phyloP scores from a whole-genome alignment of 257 asterid species.

The Nicotiana sylvestris region DNA sequence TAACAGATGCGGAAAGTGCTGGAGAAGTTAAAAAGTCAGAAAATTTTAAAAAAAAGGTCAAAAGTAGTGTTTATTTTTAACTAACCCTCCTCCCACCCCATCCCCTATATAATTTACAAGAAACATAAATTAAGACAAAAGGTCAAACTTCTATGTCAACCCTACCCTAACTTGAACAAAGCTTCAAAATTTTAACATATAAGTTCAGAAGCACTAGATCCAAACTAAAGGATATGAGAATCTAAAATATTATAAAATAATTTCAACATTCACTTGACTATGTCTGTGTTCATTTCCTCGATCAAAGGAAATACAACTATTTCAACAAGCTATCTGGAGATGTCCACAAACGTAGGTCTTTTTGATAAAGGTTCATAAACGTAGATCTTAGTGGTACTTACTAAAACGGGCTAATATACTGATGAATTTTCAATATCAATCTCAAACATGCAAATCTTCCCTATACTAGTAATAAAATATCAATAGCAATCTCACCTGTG shows the following conservation, averaged over 20 bases:
- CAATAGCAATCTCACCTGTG: constrained; percentile 59
- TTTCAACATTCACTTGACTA: background rate
- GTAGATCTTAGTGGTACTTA: background rate
- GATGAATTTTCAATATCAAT: constrained; percentile 1
- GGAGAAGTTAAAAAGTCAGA: background rate
- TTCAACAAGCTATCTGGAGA: background rate
- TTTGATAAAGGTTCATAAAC: background rate
- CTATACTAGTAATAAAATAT: background rate
- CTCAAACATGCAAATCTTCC: background rate
- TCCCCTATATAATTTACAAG: background rate
- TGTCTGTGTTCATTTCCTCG: background rate
- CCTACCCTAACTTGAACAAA: background rate
- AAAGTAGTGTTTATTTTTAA: background rate
- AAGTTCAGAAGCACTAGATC: background rate
- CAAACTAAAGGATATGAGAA: background rate
- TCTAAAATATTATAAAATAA: background rate
- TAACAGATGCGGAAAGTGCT: background rate
- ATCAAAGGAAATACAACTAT: background rate
- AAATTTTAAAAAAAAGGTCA: background rate
- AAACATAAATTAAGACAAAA: too few relatives aligned
- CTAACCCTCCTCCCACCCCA: background rate
- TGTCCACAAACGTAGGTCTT: background rate
- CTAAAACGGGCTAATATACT: background rate
- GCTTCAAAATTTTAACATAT: background rate
- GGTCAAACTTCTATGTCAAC: background rate